Conservation (phyloP, 371 early-diverging fungal genomes). For the Smittium culicis region DNA sequence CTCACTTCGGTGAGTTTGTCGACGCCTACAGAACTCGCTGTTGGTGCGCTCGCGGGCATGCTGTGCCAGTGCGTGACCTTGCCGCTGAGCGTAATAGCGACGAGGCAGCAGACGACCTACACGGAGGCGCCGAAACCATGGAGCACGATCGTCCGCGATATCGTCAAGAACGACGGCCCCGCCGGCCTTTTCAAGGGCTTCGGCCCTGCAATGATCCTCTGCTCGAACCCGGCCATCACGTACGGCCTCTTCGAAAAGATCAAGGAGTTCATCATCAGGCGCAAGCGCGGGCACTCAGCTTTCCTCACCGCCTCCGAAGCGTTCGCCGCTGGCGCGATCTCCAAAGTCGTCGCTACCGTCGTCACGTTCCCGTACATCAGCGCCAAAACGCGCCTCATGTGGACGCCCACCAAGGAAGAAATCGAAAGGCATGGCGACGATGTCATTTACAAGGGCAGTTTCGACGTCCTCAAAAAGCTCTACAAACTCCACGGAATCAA, state of each 20-base stretch:
- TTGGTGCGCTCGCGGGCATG: slow-evolving; percentile 88
- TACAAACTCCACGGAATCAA: slow-evolving; percentile 60
- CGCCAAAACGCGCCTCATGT: slow-evolving; percentile 92
- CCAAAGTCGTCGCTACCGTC: slow-evolving; percentile 80
- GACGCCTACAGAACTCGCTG: slow-evolving; percentile 67
- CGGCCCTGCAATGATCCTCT: slow-evolving; percentile 77
- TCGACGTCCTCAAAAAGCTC: slow-evolving; percentile 75
- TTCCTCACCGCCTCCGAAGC: slow-evolving; percentile 54
- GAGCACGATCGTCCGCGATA: slow-evolving; percentile 48
- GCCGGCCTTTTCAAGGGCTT: slow-evolving; percentile 79
- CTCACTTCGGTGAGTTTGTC: slow-evolving; percentile 40
- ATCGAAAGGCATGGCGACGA: slow-evolving; percentile 36
- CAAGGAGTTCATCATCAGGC: slow-evolving; percentile 42
- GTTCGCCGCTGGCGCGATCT: slow-evolving; percentile 77
- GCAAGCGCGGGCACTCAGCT: slow-evolving; percentile 21
- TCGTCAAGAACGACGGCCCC: slow-evolving; percentile 68
- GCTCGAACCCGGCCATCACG: slow-evolving; percentile 92
- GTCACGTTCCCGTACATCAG: slow-evolving; percentile 92
- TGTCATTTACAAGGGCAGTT: slow-evolving; percentile 58
- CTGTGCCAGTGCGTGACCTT: slow-evolving; percentile 79
- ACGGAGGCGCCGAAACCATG: slow-evolving; percentile 36
- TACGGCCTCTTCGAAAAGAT: slow-evolving; percentile 88
- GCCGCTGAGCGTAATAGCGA: slow-evolving; percentile 87
- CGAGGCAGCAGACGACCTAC: slow-evolving; percentile 68
- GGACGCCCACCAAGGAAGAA: slow-evolving; percentile 66